These are phyloP conservation scores for Porpolomopsis calyptriformis DNA, from an alignment of 768 basidiomycete species.

Conservation along the genomic window DNA sequence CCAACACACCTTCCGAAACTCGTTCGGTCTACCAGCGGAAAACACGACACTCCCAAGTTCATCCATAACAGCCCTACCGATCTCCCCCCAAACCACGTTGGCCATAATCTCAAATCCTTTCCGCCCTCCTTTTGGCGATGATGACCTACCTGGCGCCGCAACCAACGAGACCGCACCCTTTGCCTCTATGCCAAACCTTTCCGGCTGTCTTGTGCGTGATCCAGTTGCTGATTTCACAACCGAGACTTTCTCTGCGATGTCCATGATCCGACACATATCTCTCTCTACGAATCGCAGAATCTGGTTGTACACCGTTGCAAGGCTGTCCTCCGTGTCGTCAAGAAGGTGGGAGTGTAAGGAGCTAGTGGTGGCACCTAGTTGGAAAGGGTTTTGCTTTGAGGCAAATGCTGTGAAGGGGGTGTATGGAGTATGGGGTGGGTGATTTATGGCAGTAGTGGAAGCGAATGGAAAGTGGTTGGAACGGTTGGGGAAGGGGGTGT, in stretches of 20 bases:
- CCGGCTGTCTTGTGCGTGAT: no score
- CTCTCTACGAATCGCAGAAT: conserved; percentile 73
- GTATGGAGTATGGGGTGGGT: conserved; percentile 35
- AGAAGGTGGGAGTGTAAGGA: conserved; percentile 40
- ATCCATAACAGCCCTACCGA: conserved; percentile 69
- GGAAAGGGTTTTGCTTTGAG: conserved; percentile 46
- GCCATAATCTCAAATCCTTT: conserved; percentile 75
- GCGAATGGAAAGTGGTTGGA: conserved; percentile 17
- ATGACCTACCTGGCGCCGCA: conserved; percentile 3
- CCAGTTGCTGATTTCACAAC: conserved; percentile 37
- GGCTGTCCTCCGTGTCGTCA: conserved; percentile 54
- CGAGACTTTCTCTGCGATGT: conserved; percentile 58
- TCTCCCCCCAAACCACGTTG: conserved; percentile 82
- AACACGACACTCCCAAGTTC: conserved; percentile 79
- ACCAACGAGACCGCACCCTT: conserved; percentile 19
- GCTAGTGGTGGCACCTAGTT: conserved; percentile 18
- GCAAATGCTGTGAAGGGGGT: conserved; percentile 43
- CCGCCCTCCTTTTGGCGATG: conserved; percentile 8
- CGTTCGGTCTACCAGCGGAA: conserved; percentile 83
- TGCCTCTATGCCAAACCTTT: no score
- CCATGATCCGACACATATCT: conserved; percentile 66
- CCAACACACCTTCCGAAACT: conserved; percentile 68
- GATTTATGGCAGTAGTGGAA: conserved; percentile 17
- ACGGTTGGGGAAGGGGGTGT: conserved; percentile 50
- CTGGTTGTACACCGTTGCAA: conserved; percentile 72